Conservation (phyloP, 768 basidiomycete genomes). For the Mycena olivaceomarginata region DNA sequence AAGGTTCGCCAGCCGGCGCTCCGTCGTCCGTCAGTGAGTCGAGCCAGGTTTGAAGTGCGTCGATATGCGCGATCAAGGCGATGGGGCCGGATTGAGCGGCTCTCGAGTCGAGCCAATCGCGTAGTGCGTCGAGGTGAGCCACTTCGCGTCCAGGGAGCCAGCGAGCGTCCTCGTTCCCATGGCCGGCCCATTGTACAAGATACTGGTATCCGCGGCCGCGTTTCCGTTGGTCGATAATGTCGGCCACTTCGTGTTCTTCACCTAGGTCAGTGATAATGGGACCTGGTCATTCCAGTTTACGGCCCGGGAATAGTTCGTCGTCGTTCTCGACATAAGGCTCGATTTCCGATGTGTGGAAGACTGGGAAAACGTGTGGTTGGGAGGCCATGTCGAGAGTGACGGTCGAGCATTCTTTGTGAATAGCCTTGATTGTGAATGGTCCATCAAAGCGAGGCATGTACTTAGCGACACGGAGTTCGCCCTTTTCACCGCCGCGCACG, state of each 20-base stretch:
- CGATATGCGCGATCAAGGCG: too few relatives aligned
- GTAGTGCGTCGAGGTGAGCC: too few relatives aligned
- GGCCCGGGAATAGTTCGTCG: too few relatives aligned
- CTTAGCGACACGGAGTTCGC: slow-evolving; percentile 52
- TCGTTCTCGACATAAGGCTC: slow-evolving; percentile 48
- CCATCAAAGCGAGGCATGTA: slow-evolving; percentile 60
- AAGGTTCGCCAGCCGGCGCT: too few relatives aligned
- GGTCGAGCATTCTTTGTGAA: slow-evolving; percentile 43
- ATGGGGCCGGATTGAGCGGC: too few relatives aligned
- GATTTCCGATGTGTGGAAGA: slow-evolving; percentile 58
- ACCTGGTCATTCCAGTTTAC: slow-evolving; percentile 22
- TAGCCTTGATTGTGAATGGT: slow-evolving; percentile 45
- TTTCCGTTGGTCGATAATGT: background rate
- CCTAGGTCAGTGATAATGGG: slow-evolving; percentile 44
- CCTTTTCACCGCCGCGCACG: slow-evolving; percentile 41
- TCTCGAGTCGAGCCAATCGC: too few relatives aligned
- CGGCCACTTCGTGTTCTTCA: background rate
- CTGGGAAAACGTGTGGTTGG: slow-evolving; percentile 47
- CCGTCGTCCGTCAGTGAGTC: too few relatives aligned
- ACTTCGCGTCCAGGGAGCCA: too few relatives aligned
- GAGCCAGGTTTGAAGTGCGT: too few relatives aligned
- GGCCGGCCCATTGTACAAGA: too few relatives aligned
- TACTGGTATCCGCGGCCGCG: too few relatives aligned
- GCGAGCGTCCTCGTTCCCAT: too few relatives aligned
- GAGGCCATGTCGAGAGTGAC: slow-evolving; percentile 48